These are phyloP conservation scores for Orychophragmus violaceus DNA, from an alignment of 345 rosid genomes.

Conservation along the genomic window DNA sequence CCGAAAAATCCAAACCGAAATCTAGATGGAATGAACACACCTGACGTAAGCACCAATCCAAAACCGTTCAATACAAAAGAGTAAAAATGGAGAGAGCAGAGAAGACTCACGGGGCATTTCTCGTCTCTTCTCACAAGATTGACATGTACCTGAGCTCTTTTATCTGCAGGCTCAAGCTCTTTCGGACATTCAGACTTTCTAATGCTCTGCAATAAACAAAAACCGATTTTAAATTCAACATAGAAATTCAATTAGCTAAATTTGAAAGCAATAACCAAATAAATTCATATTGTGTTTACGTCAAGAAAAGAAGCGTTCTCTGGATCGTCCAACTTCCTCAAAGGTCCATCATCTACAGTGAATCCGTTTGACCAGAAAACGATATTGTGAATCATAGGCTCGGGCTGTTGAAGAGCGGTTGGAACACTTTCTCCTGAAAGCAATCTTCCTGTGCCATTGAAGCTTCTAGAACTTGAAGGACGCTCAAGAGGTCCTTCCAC, in stretches of 20 bases:
- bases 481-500: constrained; percentile 73
- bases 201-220: constrained; percentile 53
- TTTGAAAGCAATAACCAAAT: neutral
- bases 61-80: too few species aligned
- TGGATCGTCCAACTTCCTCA: constrained; percentile 87
- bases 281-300: constrained; percentile 34
- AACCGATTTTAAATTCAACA: neutral
- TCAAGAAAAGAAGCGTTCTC: constrained; percentile 85
- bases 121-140: constrained; percentile 74
- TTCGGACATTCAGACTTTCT: constrained; percentile 89
- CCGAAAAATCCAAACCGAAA: neutral
- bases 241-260: neutral
- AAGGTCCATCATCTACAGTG: constrained; percentile 80
- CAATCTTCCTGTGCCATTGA: constrained; percentile 73
- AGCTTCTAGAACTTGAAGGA: constrained; percentile 73
- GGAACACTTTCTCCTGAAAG: constrained; percentile 76
- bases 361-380: constrained; percentile 89
- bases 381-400: constrained; percentile 63
- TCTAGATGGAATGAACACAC: neutral
- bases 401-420: constrained; percentile 72
- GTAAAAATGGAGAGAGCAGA: neutral
- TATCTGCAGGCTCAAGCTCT: too few species aligned
- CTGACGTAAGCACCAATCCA: too few species aligned
- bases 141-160: constrained; percentile 69
- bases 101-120: constrained; percentile 59